Evolutionary conservation across 1,284 basidiomycete genomes (phyloP), one percentile per base, ranked within the genome.

Genomic region (Heterobasidion occidentale): DNA sequence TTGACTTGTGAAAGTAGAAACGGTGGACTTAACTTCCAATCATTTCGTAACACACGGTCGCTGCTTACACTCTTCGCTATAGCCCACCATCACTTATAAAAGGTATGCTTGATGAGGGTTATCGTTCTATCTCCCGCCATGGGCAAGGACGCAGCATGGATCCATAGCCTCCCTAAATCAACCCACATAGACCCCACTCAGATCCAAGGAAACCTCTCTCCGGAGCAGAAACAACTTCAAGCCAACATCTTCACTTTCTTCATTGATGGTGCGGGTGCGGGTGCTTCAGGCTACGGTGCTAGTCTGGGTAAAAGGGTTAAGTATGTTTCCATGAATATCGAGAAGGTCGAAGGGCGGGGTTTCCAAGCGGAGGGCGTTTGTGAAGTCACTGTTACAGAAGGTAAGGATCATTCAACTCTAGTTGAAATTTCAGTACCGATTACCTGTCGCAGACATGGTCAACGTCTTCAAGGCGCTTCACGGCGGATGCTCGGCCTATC

Each of bases 371-470:
- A 57, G 17, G 57, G 73, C 3, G 56, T 62, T 20, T 60, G 59
- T 51, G 74, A 78, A 56, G 65, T 75, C 3, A 64, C 63, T 0
- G 70, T 78, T 6, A 63, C 66, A 6, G 61, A 68, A 68, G 77
- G 77, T 75, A 55, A 36, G 68, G 36, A 46, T 36, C 14, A 42
- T 33, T 27, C 11, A n/a, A n/a, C 4, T 42, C 7, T 7, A 12
- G 38, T 42, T 11, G 38, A 11, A 4, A 11, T 11, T n/a, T 11
- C 11, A 42, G 38, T 42, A 11, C n/a, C 12, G 38, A 42, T 27
- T 5, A 42, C 38, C 38, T 42, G n/a, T 42, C 17, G 27, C 2
- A 53, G 36, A 46, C n/a, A 33, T 50, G 38, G 12, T 36, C 49
- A 46, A 36, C 45, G 7, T 36, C 17, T 27, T 11, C 36, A 33